Evolutionary conservation across 768 basidiomycete species (phyloP), one percentile per base, ranked within the genome.

Genomic region (Russula compacta): DNA sequence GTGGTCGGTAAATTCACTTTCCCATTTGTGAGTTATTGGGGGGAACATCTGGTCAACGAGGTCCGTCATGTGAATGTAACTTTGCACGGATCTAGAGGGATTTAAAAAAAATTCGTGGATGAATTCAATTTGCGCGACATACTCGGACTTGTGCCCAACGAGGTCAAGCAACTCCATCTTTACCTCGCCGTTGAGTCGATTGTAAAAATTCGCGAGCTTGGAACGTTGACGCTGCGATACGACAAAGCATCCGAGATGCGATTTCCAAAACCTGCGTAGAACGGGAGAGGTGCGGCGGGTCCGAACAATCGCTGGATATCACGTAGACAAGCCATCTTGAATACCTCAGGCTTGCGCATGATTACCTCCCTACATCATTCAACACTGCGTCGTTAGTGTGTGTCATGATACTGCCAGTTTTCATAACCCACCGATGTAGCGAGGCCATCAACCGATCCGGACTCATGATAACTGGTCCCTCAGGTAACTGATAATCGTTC

Each of bases 41-140:
- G 97, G 97, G 77, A 99, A 99, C 86, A 97, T 95, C 74, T 97
- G 95, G 75, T 99, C 95, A 15, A 99, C 97, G n/a, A 99, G 82
- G 72, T 98, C 95, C 8, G 95, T 95, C 92, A 98, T 95, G 70
- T 95, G 91, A 61, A 98, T 98, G 72, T 98, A 98, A 57, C 93
- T 94, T 19, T 36, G 56, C 10, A 65, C 36, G 43, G 57, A 66
- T 33, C 65, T 66, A 40, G 6, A 14, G 1, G 6, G 33, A 24
- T 32, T 43, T 54, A 14, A 17, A 42, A 48, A 24, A 40, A 36
- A 36, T 59, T 44, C 35, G 24, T 55, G 24, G 15, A 8, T 35
- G 14, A 19, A 38, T 57, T 33, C 8, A 53, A 40, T 8, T 47
- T 51, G 29, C 17, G 46, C 12, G 44, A 79, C 87, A 68, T 68